phyloP scores from a whole-genome alignment of 352 stramenopile species.

The Salisapilia sapeloensis region DNA sequence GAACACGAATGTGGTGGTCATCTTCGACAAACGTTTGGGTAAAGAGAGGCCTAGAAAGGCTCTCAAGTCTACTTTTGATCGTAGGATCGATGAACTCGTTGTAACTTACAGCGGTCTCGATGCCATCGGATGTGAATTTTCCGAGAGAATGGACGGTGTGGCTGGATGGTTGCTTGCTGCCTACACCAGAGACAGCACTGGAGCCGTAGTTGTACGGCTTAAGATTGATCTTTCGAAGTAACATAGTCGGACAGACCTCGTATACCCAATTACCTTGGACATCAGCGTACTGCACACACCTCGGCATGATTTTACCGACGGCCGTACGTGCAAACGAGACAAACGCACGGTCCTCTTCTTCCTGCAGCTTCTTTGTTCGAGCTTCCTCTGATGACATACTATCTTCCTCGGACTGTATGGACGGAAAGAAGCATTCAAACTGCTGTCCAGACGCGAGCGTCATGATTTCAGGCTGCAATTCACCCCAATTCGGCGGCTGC shows the following conservation, averaged over 20 bases:
- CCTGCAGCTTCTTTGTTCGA: conserved; percentile 1
- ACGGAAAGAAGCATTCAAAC: conserved; percentile 61
- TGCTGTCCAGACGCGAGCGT: conserved; percentile 37
- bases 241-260: conserved; percentile 38
- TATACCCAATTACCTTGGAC: conserved; percentile 28
- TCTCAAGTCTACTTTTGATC: conserved; percentile 19
- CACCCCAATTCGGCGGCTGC: too few species aligned
- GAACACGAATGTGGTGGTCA: conserved; percentile 19
- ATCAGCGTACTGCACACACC: conserved; percentile 51
- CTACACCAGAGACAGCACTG: neutral
- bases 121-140: conserved; percentile 9
- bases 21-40: conserved; percentile 29
- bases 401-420: conserved; percentile 5
- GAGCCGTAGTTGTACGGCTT: conserved; percentile 1
- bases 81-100: conserved; percentile 26
- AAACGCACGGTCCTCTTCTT: conserved; percentile 7
- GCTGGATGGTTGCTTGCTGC: neutral
- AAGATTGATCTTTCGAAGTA: conserved; percentile 33
- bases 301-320: conserved; percentile 28
- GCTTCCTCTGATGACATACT: neutral
- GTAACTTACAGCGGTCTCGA: conserved; percentile 12
- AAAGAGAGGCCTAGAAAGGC: conserved; percentile 28
- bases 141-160: conserved; percentile 4
- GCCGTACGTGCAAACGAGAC: conserved; percentile 34
- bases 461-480: conserved; percentile 41